Evolutionary conservation across 1,284 basidiomycete genomes (phyloP), one percentile per base, ranked within the genome.

Genomic region (Pseudozyma flocculosa): DNA sequence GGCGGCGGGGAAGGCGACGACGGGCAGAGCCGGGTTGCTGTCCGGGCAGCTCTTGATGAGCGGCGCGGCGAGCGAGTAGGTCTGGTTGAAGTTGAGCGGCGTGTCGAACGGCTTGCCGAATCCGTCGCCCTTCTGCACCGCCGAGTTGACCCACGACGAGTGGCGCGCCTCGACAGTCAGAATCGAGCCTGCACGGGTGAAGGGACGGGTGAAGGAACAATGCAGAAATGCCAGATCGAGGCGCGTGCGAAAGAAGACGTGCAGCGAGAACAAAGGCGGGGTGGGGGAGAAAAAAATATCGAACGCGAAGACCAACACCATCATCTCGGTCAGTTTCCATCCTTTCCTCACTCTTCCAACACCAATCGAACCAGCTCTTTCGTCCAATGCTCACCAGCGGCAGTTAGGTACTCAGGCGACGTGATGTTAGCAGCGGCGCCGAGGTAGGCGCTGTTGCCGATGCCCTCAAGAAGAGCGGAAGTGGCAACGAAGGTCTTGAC

Each of bases 391-490:
- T n/a, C n/a, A n/a, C n/a, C n/a, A n/a, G n/a, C n/a, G n/a, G n/a
- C n/a, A n/a, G n/a, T n/a, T n/a, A n/a, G n/a, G n/a, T n/a, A n/a
- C n/a, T n/a, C n/a, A n/a, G n/a, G n/a, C n/a, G n/a, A n/a, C n/a
- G 72, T 74, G 54, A 86, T 80, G 64, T 80, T 80, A 26, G 78
- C 75, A 4, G 83, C 79, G 1, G 82, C 82, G 18, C 85, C 85
- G 48, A 82, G 80, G 72, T 85, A 87, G 4, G 84, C 85, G 15
- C 78, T 77, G 22, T 69, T 79, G 14, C 81, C 82, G 42, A 87
- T 82, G 22, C 81, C 82, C 74, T 87, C 85, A n/a, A 88, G 74
- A 10, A 83, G 80, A 59, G 81, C 80, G 21, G 84, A 81, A 30
- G 84, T 78, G 14, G 81, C 80, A 32, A 83, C 79, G 75, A 87